phyloP scores from a whole-genome alignment of 345 rosid species.

The Rhodamnia argentea region DNA sequence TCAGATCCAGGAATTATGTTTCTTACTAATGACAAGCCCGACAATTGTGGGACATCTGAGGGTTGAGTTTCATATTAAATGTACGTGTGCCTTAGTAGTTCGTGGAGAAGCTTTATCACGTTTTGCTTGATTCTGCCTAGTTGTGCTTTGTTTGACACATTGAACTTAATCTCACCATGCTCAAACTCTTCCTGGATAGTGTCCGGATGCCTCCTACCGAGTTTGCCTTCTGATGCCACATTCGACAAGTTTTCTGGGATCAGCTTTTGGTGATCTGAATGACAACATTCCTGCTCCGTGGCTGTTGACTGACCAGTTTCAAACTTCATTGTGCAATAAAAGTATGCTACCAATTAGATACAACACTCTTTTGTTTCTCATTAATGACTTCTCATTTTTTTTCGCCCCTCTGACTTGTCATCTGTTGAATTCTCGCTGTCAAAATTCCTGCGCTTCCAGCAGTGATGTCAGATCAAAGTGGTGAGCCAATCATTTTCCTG shows the following conservation, averaged over 20 bases:
- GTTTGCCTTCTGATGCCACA: too few relatives aligned
- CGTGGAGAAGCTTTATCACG: not conserved
- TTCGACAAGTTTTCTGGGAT: too few relatives aligned
- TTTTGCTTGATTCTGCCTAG: not conserved
- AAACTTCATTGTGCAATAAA: conserved; percentile 70
- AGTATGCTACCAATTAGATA: conserved; percentile 19
- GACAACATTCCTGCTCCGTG: conserved; percentile 95
- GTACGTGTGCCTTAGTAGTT: not conserved
- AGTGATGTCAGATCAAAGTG: conserved; percentile 47
- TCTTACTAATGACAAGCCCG: not conserved
- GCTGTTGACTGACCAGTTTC: conserved; percentile 49
- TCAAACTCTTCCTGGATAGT: conserved; percentile 31
- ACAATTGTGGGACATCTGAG: not conserved
- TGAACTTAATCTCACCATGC: not conserved
- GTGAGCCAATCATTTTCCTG: conserved; percentile 26
- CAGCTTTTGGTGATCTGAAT: conserved; percentile 92
- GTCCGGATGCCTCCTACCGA: conserved; percentile 83
- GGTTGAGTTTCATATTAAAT: not conserved
- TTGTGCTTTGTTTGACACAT: not conserved
- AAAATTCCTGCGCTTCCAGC: conserved; percentile 94
- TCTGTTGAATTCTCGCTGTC: conserved; percentile 36
- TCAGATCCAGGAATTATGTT: not conserved
- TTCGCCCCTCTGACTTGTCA: too few relatives aligned
- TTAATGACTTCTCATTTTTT: not conserved
- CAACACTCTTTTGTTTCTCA: not conserved